These are phyloP conservation scores for Rhododendron williamsianum DNA, from an alignment of 148 eudicot genomes.

Conservation along the genomic window DNA sequence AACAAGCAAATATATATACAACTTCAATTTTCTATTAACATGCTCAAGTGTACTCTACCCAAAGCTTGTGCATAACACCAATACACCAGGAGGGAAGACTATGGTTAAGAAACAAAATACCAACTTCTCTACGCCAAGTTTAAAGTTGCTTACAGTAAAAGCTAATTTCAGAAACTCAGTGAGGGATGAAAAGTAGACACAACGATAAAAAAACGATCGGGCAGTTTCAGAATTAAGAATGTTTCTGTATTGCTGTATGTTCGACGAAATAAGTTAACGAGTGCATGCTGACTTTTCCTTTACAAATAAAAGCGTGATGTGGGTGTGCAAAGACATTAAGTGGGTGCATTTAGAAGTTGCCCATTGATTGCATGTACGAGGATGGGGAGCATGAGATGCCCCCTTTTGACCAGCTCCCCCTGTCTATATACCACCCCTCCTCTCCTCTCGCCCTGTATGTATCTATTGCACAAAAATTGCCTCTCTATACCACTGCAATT, in stretches of 20 bases:
- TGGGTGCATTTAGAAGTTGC: no score
- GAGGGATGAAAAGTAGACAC: not conserved
- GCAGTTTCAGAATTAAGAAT: not conserved
- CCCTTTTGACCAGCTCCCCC: no score
- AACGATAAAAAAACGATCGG: not conserved
- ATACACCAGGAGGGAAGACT: not conserved
- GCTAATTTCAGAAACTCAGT: not conserved
- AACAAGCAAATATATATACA: not conserved
- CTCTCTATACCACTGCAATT: no score
- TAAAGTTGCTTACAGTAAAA: not conserved
- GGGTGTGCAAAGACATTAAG: no score
- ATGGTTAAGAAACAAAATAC: not conserved
- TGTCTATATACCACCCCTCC: no score
- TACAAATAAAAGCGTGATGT: no score
- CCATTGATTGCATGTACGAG: no score
- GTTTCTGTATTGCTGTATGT: not conserved
- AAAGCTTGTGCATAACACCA: constrained; percentile 3
- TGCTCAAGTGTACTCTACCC: not conserved
- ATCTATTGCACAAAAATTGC: no score
- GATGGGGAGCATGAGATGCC: no score
- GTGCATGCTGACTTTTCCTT: not conserved
- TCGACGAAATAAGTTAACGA: not conserved
- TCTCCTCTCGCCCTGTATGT: no score
- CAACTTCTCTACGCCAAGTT: not conserved
- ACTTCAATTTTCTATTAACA: not conserved